Evolutionary conservation across 129 eudicot genomes (phyloP).

Genomic region (Mikania micrantha): DNA sequence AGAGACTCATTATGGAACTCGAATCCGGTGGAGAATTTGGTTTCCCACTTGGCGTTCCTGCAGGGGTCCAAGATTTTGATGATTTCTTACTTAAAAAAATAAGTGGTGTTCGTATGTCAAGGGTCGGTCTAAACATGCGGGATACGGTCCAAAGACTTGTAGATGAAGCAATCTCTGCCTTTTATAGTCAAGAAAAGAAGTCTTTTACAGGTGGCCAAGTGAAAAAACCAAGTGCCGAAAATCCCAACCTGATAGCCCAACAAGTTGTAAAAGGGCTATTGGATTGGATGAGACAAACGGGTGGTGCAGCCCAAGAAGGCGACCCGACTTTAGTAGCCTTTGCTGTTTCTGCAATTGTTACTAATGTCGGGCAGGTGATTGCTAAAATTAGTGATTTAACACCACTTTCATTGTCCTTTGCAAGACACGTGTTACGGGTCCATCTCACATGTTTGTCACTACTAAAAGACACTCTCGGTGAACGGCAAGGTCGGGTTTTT

Average conservation of each 20-base stretch:
- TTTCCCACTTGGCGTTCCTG: slow-evolving; percentile 78
- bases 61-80: slow-evolving; percentile 82
- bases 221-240: slow-evolving; percentile 51
- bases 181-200: slow-evolving; percentile 75
- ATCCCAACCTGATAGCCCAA: slow-evolving; percentile 62
- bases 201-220: slow-evolving; percentile 35
- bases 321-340: slow-evolving; percentile 91
- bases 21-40: slow-evolving; percentile 82
- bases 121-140: slow-evolving; percentile 79
- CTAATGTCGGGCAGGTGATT: slow-evolving; percentile 67
- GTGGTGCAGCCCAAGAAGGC: slow-evolving; percentile 99
- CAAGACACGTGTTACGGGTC: slow-evolving; percentile 55
- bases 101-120: slow-evolving; percentile 65
- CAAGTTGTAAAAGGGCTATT: slow-evolving; percentile 67
- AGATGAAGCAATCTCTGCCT: slow-evolving; percentile 57
- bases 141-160: slow-evolving; percentile 66
- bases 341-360: slow-evolving; percentile 85
- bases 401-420: slow-evolving; percentile 33
- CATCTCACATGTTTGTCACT: slow-evolving; percentile 62
- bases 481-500: slow-evolving; percentile 92
- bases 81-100: slow-evolving; percentile 84
- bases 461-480: slow-evolving; percentile 91
- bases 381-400: slow-evolving; percentile 72
- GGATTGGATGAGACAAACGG: slow-evolving; percentile 97
- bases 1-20: slow-evolving; percentile 67